Conservation (phyloP, 192 early-diverging fungal species). For the Coemansia brasiliensis region DNA sequence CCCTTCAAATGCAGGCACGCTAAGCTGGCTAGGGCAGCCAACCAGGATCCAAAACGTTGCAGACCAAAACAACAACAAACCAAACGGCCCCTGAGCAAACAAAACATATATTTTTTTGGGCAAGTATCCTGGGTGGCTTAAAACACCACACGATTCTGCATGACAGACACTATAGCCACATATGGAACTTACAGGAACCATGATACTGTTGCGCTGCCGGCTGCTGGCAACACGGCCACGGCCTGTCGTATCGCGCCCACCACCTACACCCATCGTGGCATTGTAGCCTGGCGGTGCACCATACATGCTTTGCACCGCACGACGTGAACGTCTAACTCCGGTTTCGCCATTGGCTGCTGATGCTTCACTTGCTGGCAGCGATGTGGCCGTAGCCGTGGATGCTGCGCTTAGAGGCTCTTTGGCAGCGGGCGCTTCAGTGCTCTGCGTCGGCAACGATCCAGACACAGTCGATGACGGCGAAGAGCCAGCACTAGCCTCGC, state of each 20-base stretch:
- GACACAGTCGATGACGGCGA: slow-evolving; percentile 39
- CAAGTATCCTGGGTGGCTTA: slow-evolving; percentile 4
- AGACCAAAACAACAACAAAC: slow-evolving; percentile 8
- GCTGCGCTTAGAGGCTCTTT: slow-evolving; percentile 11
- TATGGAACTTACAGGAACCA: slow-evolving; percentile 52
- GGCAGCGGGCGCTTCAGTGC: slow-evolving; percentile 11
- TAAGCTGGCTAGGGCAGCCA: background rate
- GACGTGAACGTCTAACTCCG: slow-evolving; percentile 32
- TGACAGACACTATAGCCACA: slow-evolving; percentile 10
- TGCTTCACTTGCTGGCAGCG: slow-evolving; percentile 9
- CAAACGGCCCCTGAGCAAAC: background rate
- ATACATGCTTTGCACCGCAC: slow-evolving; percentile 55
- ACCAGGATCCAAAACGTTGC: background rate
- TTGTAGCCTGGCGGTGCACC: slow-evolving; percentile 54
- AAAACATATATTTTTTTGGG: background rate
- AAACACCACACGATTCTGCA: background rate
- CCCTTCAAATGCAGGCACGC: no score
- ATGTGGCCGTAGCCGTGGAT: slow-evolving; percentile 13
- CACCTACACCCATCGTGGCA: slow-evolving; percentile 52
- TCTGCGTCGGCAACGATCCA: slow-evolving; percentile 26
- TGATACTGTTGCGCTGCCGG: slow-evolving; percentile 57
- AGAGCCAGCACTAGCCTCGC: slow-evolving; percentile 23
- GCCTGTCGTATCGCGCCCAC: slow-evolving; percentile 39
- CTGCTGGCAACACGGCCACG: slow-evolving; percentile 49
- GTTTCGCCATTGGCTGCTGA: slow-evolving; percentile 11